These are phyloP conservation scores for Malbranchea cinnamomea DNA, from an alignment of 2,329 filamentous ascomycete genomes.

Conservation along the genomic window DNA sequence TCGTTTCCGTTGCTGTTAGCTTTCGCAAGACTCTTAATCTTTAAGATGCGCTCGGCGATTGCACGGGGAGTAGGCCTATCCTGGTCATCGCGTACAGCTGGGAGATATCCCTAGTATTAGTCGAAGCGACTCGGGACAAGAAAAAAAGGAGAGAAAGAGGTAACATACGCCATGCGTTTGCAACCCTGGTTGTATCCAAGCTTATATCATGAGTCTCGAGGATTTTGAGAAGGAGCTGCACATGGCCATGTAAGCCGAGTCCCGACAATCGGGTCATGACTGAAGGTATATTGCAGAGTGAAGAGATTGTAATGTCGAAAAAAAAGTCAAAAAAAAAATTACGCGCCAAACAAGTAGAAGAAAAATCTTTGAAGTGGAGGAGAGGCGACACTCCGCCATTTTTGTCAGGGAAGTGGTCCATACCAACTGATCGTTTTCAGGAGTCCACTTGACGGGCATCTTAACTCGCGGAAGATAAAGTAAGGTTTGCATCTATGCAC, in stretches of 20 bases:
- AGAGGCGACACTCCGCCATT: not conserved
- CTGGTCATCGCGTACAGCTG: slow-evolving; percentile 10
- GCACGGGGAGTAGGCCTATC: slow-evolving; percentile 24
- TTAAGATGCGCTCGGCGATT: slow-evolving; percentile 23
- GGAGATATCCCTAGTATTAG: not conserved
- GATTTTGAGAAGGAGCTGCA: slow-evolving; percentile 27
- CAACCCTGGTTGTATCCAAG: slow-evolving; percentile 20
- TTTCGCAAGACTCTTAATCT: slow-evolving; percentile 15
- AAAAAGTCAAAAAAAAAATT: not conserved
- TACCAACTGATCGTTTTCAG: slow-evolving; percentile 24
- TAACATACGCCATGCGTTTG: slow-evolving; percentile 25
- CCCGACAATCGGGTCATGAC: not conserved
- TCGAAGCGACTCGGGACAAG: not conserved
- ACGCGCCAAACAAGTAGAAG: not conserved
- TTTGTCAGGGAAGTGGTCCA: slow-evolving; percentile 2
- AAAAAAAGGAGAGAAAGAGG: not conserved
- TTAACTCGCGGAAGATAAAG: slow-evolving; percentile 9
- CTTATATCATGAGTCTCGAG: slow-evolving; percentile 24
- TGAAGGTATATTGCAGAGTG: not conserved
- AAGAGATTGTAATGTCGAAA: not conserved
- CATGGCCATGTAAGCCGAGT: not conserved
- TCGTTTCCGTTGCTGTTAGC: slow-evolving; percentile 5
- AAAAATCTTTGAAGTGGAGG: not conserved
- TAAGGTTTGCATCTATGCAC: not conserved
- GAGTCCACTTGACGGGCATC: slow-evolving; percentile 25